Percentiles rank a stretch among this genome's conserved stretches.
phyloP scores from a whole-genome alignment of 139 green algal genomes.

The Tetraselmis striata region DNA sequence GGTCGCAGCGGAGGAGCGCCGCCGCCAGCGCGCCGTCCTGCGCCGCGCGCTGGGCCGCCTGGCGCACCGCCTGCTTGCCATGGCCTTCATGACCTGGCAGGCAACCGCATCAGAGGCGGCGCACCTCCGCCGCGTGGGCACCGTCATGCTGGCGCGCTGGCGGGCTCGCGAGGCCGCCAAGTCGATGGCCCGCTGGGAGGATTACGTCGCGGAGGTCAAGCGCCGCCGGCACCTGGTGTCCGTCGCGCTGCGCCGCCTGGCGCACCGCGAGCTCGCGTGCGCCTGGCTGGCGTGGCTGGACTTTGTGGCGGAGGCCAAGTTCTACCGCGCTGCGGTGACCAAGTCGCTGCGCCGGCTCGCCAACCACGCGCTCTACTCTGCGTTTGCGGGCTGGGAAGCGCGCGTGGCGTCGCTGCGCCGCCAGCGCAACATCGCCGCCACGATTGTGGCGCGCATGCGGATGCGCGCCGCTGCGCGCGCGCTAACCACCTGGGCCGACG shows the following conservation, averaged over 20 bases:
- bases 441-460: not conserved
- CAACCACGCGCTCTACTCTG: not conserved
- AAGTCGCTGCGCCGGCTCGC: not conserved
- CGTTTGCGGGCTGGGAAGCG: slow-evolving; percentile 19
- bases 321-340: not conserved
- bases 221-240: not conserved
- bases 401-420: not conserved
- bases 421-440: not conserved
- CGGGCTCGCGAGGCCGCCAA: not conserved
- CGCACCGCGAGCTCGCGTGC: not conserved
- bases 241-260: not conserved
- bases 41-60: not conserved
- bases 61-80: not conserved
- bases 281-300: not conserved
- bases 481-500: not conserved
- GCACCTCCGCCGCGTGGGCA: not conserved
- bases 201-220: not conserved
- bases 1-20: not conserved
- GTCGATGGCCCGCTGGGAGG: not conserved
- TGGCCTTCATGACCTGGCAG: slow-evolving; percentile 21
- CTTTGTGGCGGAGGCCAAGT: not conserved
- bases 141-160: not conserved
- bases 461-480: not conserved
- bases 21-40: not conserved
- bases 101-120: not conserved